A percentile compares a stretch with the other conserved stretches of the same genome.
Conservation (phyloP, 148 eudicot genomes). For the Arbutus unedo region DNA sequence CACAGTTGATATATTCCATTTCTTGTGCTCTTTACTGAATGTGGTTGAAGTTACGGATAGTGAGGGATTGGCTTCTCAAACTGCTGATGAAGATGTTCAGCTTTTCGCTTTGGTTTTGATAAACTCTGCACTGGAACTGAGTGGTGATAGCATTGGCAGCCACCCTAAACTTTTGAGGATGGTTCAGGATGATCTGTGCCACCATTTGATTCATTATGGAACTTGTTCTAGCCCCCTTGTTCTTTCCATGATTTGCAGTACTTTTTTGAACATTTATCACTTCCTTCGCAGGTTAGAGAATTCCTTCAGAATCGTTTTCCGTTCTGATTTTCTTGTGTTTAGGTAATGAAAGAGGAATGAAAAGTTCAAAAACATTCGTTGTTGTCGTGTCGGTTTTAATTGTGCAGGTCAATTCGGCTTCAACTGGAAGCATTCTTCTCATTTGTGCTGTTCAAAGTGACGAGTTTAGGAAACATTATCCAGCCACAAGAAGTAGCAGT, state of each 20-base stretch:
- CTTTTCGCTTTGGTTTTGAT: conserved; percentile 67
- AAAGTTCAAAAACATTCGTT: background rate
- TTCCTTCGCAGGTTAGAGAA: conserved; percentile 71
- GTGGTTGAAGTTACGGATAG: conserved; percentile 55
- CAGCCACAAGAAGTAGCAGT: conserved; percentile 80
- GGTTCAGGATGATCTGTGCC: conserved; percentile 82
- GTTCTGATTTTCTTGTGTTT: background rate
- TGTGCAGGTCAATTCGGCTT: conserved; percentile 68
- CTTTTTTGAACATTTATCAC: conserved; percentile 64
- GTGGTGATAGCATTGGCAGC: conserved; percentile 73
- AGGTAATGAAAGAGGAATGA: background rate
- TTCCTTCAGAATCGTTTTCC: background rate
- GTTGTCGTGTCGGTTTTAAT: background rate
- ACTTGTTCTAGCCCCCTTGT: conserved; percentile 61
- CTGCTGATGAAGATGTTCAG: conserved; percentile 76
- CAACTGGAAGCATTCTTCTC: conserved; percentile 89
- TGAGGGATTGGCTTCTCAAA: conserved; percentile 48
- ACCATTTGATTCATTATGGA: conserved; percentile 84
- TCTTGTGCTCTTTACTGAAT: conserved; percentile 82
- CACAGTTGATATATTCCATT: conserved; percentile 81
- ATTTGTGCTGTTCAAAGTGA: conserved; percentile 58
- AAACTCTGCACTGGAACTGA: conserved; percentile 68
- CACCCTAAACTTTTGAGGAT: conserved; percentile 84
- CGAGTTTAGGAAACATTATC: conserved; percentile 33
- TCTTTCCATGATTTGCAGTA: conserved; percentile 91